Conservation (phyloP, 106 monocot species). For the Dioscorea dumetorum region DNA sequence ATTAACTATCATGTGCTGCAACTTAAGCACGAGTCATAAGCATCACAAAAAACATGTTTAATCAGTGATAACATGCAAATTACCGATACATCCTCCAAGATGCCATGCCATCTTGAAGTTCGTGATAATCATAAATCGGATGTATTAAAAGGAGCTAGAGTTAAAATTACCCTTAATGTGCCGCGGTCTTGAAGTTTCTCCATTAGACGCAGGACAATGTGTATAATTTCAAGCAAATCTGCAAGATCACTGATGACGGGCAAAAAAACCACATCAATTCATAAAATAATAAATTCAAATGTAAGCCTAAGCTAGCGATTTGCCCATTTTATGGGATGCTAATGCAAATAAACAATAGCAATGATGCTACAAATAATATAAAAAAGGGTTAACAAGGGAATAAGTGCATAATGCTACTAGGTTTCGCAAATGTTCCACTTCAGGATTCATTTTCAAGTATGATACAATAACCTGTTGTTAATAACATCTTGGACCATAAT, state of each 20-base stretch:
- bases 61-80: background rate
- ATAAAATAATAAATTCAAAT: background rate
- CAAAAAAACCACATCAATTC: background rate
- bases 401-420: too few relatives aligned
- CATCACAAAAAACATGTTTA: too few relatives aligned
- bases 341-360: too few relatives aligned
- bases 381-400: too few relatives aligned
- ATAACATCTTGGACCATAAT: too few relatives aligned
- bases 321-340: too few relatives aligned
- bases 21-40: too few relatives aligned
- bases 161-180: constrained; percentile 57
- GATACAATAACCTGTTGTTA: too few relatives aligned
- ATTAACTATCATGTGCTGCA: background rate
- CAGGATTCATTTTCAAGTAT: too few relatives aligned
- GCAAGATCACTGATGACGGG: constrained; percentile 67
- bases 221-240: constrained; percentile 85
- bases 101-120: background rate
- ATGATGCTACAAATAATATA: too few relatives aligned
- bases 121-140: background rate
- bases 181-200: constrained; percentile 85
- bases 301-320: background rate
- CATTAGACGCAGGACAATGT: constrained; percentile 76
- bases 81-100: background rate
- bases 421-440: too few relatives aligned
- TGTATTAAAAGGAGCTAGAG: too few relatives aligned